Evolutionary conservation across 2,329 filamentous ascomycete species (phyloP).

Genomic region (Arthrobotrys entomopaga): DNA sequence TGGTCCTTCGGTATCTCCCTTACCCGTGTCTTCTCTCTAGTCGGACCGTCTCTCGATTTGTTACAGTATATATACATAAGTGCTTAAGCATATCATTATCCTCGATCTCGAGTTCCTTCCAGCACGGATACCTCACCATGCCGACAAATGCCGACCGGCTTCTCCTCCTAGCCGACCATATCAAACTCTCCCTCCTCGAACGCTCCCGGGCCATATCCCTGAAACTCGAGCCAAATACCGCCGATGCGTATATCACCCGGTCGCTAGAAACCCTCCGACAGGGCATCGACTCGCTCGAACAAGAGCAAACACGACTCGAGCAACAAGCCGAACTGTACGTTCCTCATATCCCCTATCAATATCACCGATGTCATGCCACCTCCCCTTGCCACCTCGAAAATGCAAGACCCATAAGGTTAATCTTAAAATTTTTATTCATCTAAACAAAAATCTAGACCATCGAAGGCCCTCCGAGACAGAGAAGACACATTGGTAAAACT

Average conservation of each 20-base stretch:
- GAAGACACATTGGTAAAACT: slow-evolving; percentile 59
- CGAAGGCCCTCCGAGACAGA: slow-evolving; percentile 59
- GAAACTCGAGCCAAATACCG: slow-evolving; percentile 78
- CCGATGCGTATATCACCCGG: slow-evolving; percentile 87
- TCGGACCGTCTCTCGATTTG: neutral
- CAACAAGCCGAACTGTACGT: slow-evolving; percentile 71
- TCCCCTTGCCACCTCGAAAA: slow-evolving; percentile 21
- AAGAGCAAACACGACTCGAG: slow-evolving; percentile 72
- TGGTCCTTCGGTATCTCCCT: neutral
- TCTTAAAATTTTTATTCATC: slow-evolving; percentile 2
- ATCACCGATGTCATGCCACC: neutral
- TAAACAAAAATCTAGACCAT: slow-evolving; percentile 53
- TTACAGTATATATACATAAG: no score
- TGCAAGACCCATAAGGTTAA: neutral
- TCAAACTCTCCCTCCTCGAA: slow-evolving; percentile 94
- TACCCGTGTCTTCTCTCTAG: neutral
- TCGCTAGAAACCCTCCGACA: slow-evolving; percentile 87
- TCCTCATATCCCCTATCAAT: neutral
- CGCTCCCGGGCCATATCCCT: slow-evolving; percentile 85
- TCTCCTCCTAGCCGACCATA: slow-evolving; percentile 92
- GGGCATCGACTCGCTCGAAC: slow-evolving; percentile 76
- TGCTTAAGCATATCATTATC: neutral
- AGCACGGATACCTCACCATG: slow-evolving; percentile 10
- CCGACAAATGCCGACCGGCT: slow-evolving; percentile 70
- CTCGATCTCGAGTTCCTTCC: neutral